Percentiles rank a stretch among this genome's conserved stretches.
Conservation (phyloP, 139 green algal genomes). For the Closterium sp. region DNA sequence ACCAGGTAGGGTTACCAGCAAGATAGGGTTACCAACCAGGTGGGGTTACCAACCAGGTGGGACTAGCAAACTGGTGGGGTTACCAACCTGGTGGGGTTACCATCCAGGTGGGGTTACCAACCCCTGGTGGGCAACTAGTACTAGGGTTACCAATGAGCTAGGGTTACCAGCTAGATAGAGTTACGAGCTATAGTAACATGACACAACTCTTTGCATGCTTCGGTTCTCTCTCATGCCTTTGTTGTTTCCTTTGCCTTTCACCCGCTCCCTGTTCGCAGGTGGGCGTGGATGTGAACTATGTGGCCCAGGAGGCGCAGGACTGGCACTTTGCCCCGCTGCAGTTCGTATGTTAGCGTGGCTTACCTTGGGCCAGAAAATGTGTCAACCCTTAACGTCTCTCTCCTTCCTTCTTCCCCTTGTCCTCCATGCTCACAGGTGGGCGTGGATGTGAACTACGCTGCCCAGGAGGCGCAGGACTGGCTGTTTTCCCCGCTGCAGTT, state of each 20-base stretch:
- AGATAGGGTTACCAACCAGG: neutral
- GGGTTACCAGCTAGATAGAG: too few relatives aligned
- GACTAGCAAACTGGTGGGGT: neutral
- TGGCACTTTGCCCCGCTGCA: slow-evolving; percentile 74
- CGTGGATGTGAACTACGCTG: too few relatives aligned
- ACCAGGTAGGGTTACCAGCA: neutral
- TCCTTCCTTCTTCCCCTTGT: too few relatives aligned
- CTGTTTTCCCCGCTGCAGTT: slow-evolving; percentile 71
- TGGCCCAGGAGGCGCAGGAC: slow-evolving; percentile 51
- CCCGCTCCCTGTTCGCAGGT: slow-evolving; percentile 48
- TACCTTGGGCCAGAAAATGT: too few relatives aligned
- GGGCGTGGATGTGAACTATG: slow-evolving; percentile 82
- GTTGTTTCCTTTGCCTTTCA: neutral
- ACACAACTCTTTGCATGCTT: neutral
- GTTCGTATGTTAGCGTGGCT: too few relatives aligned
- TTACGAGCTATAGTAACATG: too few relatives aligned
- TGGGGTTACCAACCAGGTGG: too few relatives aligned
- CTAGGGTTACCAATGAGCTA: neutral
- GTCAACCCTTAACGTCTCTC: too few relatives aligned
- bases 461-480: slow-evolving; percentile 61
- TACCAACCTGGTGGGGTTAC: neutral
- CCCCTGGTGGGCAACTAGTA: neutral
- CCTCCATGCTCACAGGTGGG: slow-evolving; percentile 58
- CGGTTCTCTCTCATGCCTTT: neutral
- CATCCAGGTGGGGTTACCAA: neutral